Evolutionary conservation across 1,284 basidiomycete species (phyloP), one percentile per base, ranked within the genome.

Genomic region (Trichosporon faecale): DNA sequence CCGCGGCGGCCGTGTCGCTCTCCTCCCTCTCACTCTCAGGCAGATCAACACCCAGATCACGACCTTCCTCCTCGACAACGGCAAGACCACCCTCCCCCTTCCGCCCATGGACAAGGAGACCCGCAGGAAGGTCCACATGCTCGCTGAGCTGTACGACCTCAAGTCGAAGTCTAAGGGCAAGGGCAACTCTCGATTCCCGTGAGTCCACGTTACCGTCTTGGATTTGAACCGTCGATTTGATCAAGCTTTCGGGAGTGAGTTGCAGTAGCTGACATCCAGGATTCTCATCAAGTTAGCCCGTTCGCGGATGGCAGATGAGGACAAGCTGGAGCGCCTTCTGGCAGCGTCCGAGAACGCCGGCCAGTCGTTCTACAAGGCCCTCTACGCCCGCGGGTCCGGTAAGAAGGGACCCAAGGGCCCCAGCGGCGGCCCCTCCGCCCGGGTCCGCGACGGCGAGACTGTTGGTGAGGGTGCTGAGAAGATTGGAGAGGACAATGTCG

Each of bases 91-190:
- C 0, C 88, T 94, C 86, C 82, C 86, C 1, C 84, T 95, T 0
- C 93, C 92, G 0, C 90, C 93, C 3, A 90, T 92, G 85, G 86
- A 88, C 74, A 93, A 91, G 82, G 85, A 85, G 68, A 87, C 86
- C 68, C 86, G 94, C 73, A 89, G 88, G 83, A 85, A 85, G 67
- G 86, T 94, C 0, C 94, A 97, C 78, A 87, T 92, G 77, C 83
- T 95, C 73, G 93, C 93, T 14, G 73, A 81, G 7, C 89, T 88
- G 68, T 95, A 95, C 80, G 87, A 86, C 25, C 73, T 97, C 79
- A 91, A 90, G 83, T 93, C 91, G 71, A 78, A 86, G 74, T 93
- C 91, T 76, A 89, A 90, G 72, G 93, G 93, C 0, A 85, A 86
- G 11, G 93, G 89, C 0, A 80, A 82, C 18, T 77, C 76, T 55